Conservation (phyloP, 257 asterid genomes). For the Anisodus tanguticus region DNA sequence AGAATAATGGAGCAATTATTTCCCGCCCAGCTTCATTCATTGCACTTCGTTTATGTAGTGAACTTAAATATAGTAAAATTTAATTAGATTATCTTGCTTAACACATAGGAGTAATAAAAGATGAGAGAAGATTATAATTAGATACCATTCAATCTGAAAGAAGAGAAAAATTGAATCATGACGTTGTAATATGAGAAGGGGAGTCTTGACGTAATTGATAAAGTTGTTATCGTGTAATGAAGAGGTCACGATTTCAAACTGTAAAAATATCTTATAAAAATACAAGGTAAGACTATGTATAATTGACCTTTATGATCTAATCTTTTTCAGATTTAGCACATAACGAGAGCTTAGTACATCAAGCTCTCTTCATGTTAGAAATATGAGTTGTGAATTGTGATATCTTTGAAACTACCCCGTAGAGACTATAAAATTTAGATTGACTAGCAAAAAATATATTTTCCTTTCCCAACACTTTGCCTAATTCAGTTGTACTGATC, state of each 20-base stretch:
- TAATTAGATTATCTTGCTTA: background rate
- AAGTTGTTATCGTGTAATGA: too few relatives aligned
- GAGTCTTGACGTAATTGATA: too few relatives aligned
- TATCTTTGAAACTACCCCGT: background rate
- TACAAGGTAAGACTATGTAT: too few relatives aligned
- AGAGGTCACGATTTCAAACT: too few relatives aligned
- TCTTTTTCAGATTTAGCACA: too few relatives aligned
- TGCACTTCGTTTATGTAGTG: background rate
- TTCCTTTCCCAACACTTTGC: background rate
- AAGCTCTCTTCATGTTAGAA: background rate
- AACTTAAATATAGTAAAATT: background rate
- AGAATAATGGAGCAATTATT: background rate
- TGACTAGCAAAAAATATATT: background rate
- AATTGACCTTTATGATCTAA: too few relatives aligned
- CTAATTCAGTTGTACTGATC: background rate
- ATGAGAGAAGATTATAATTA: background rate
- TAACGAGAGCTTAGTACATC: too few relatives aligned
- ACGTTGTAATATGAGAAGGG: background rate
- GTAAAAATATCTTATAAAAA: too few relatives aligned
- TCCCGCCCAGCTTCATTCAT: background rate
- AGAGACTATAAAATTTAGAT: too few relatives aligned
- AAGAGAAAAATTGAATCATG: background rate
- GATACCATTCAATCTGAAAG: background rate
- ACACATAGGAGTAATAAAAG: background rate
- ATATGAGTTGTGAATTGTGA: background rate